Conservation (phyloP, 2,329 filamentous ascomycete species). For the Xenoacremonium recifei region DNA sequence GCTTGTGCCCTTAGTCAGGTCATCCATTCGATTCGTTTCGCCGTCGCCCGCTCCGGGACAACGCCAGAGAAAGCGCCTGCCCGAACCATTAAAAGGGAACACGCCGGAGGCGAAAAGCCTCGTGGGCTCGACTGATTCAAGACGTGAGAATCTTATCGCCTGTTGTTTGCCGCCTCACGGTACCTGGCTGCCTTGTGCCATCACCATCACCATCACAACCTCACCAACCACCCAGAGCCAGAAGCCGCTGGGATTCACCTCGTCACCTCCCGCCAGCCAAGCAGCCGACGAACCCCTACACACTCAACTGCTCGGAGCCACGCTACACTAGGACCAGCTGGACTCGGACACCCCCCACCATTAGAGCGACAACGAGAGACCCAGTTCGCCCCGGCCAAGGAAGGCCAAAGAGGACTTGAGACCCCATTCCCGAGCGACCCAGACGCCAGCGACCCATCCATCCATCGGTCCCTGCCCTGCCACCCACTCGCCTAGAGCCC, state of each 20-base stretch:
- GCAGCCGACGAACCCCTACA: background rate
- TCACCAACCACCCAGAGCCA: too few species aligned
- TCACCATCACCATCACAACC: too few species aligned
- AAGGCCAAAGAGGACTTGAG: background rate
- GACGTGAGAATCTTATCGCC: background rate
- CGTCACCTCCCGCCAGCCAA: background rate
- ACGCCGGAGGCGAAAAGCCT: slow-evolving; percentile 10
- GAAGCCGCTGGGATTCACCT: too few species aligned
- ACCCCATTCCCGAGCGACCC: background rate
- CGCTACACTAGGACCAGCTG: background rate
- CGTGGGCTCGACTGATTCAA: slow-evolving; percentile 13
- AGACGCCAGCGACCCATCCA: too few species aligned
- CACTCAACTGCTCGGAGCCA: background rate
- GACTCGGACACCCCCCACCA: background rate
- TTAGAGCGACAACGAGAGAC: background rate
- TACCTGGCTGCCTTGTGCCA: too few species aligned
- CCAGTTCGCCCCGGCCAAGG: background rate
- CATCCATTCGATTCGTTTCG: slow-evolving; percentile 21
- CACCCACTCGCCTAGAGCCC: slow-evolving; percentile 13
- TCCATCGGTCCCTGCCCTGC: slow-evolving; percentile 9
- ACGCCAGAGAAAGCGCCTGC: background rate
- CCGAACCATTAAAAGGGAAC: slow-evolving; percentile 13
- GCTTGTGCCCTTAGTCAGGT: slow-evolving; percentile 19
- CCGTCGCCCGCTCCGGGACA: slow-evolving; percentile 15
- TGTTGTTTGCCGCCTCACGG: background rate